Evolutionary conservation across 139 green algal genomes (phyloP).

Genomic region (Tetratostichococcus sp.): DNA sequence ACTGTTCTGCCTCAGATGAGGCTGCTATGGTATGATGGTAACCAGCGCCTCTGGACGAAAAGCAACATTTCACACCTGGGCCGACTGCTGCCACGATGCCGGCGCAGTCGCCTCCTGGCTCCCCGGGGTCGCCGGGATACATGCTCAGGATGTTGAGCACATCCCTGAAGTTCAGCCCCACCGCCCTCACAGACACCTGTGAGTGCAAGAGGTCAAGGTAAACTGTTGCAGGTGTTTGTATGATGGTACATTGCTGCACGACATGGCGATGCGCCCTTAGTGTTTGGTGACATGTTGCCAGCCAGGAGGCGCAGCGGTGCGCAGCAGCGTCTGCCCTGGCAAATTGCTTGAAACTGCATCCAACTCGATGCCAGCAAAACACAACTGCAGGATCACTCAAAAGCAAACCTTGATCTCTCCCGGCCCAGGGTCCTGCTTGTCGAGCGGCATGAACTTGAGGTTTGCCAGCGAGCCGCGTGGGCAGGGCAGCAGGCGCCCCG

Average conservation of each 20-base stretch:
- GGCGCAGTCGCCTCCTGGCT: slow-evolving; percentile 71
- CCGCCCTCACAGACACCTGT: slow-evolving; percentile 58
- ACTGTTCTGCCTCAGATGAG: too few relatives aligned
- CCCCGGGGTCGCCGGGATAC: slow-evolving; percentile 84
- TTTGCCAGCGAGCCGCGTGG: slow-evolving; percentile 37
- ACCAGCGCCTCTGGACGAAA: too few relatives aligned
- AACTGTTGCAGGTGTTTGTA: too few relatives aligned
- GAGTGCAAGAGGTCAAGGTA: too few relatives aligned
- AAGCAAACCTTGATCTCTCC: slow-evolving; percentile 31
- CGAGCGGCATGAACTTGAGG: slow-evolving; percentile 24
- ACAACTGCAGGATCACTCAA: too few relatives aligned
- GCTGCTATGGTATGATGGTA: too few relatives aligned
- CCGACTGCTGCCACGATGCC: slow-evolving; percentile 66
- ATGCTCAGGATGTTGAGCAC: slow-evolving; percentile 70
- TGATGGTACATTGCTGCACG: too few relatives aligned
- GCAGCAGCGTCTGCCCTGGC: too few relatives aligned
- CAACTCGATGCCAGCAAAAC: too few relatives aligned
- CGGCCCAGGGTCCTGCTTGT: not conserved
- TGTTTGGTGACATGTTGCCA: slow-evolving; percentile 9
- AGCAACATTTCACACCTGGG: not conserved
- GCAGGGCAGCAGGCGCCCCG: slow-evolving; percentile 32
- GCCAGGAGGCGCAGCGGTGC: too few relatives aligned
- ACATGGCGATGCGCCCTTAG: too few relatives aligned
- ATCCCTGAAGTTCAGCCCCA: slow-evolving; percentile 86
- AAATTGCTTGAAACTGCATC: too few relatives aligned